Percentiles rank a stretch among this genome's conserved stretches.
phyloP scores from a whole-genome alignment of 2,329 filamentous ascomycete species.

The Beauveria sp. region DNA sequence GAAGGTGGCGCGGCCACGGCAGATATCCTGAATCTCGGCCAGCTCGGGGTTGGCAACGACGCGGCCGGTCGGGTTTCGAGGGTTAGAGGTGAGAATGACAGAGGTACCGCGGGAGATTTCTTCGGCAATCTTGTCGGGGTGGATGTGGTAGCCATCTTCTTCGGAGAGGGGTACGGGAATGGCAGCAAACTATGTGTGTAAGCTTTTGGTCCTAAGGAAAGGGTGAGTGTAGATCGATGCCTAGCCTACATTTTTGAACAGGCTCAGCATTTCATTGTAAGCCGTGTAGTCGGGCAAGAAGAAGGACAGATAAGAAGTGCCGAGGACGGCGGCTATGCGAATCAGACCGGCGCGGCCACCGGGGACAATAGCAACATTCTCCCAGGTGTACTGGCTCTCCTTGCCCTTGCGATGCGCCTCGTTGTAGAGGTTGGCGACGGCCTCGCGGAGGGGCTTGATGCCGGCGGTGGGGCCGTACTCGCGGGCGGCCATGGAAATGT shows the following conservation, averaged over 20 bases:
- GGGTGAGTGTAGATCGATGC: no score
- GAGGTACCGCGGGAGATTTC: slow-evolving; percentile 80
- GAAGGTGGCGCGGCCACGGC: slow-evolving; percentile 79
- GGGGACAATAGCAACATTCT: slow-evolving; percentile 95
- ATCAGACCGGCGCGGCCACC: slow-evolving; percentile 89
- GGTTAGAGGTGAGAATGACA: slow-evolving; percentile 91
- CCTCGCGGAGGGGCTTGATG: slow-evolving; percentile 82
- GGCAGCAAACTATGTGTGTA: slow-evolving; percentile 58
- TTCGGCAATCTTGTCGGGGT: slow-evolving; percentile 85
- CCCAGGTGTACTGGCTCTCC: slow-evolving; percentile 86
- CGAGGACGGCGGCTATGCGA: slow-evolving; percentile 86
- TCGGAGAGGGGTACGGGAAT: slow-evolving; percentile 79
- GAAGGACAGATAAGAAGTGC: slow-evolving; percentile 87
- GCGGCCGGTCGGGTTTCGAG: slow-evolving; percentile 85
- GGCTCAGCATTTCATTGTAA: slow-evolving; percentile 93
- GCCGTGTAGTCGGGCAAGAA: slow-evolving; percentile 94
- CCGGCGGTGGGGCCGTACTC: slow-evolving; percentile 93
- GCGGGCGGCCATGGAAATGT: slow-evolving; percentile 68
- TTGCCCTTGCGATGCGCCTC: slow-evolving; percentile 84
- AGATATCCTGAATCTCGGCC: slow-evolving; percentile 85
- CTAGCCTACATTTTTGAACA: slow-evolving; percentile 73
- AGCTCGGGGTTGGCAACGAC: slow-evolving; percentile 81
- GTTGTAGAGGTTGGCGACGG: slow-evolving; percentile 89
- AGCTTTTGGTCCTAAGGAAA: neutral
- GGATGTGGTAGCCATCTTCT: slow-evolving; percentile 85